Evolutionary conservation across 345 rosid genomes (phyloP).

Genomic region (Linum lewisii): DNA sequence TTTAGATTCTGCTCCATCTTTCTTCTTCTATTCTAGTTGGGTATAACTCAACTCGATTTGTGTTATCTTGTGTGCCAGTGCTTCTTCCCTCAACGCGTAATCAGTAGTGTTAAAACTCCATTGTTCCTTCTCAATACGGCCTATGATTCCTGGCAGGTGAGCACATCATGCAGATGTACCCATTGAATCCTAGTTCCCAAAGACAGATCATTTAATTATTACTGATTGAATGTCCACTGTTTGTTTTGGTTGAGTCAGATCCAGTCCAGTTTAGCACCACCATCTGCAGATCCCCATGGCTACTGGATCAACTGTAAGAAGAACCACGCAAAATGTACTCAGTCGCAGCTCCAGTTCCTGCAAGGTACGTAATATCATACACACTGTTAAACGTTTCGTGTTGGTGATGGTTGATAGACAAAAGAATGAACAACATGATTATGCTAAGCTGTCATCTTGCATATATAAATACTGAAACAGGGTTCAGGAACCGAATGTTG

Average conservation of each 20-base stretch:
- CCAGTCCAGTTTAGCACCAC: slow-evolving; percentile 87
- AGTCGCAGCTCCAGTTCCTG: slow-evolving; percentile 54
- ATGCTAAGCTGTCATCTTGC: background rate
- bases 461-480: slow-evolving; percentile 23
- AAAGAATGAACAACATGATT: background rate
- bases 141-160: slow-evolving; percentile 98
- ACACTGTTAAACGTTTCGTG: slow-evolving; percentile 6
- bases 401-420: too few relatives aligned
- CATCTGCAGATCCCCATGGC: slow-evolving; percentile 81
- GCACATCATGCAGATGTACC: slow-evolving; percentile 2
- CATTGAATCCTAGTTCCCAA: background rate
- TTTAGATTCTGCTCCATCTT: too few relatives aligned
- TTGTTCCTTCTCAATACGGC: slow-evolving; percentile 83
- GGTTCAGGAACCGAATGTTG: slow-evolving; percentile 81
- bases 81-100: slow-evolving; percentile 95
- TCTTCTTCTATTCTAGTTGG: too few relatives aligned
- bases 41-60: too few relatives aligned
- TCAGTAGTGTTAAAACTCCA: slow-evolving; percentile 62
- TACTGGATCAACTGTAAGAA: slow-evolving; percentile 75
- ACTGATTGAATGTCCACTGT: background rate
- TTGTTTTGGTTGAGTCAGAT: slow-evolving; percentile 36
- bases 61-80: slow-evolving; percentile 36
- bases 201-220: background rate
- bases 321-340: slow-evolving; percentile 60
- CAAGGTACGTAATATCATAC: slow-evolving; percentile 38